phyloP scores from a whole-genome alignment of 306 rosid species.

The Prunus mira region DNA sequence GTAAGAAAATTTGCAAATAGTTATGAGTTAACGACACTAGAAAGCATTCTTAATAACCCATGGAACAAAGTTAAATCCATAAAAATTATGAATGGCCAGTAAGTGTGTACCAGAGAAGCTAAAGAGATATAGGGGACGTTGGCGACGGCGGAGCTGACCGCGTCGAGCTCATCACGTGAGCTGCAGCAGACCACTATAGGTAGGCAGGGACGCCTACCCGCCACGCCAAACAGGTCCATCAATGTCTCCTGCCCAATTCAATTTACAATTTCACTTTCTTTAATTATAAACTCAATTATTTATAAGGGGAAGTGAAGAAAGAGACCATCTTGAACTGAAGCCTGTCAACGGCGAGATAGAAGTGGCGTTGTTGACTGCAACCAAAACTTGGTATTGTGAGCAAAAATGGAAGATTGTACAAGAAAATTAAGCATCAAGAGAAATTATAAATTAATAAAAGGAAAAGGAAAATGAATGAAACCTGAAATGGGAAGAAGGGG shows the following conservation, averaged over 20 bases:
- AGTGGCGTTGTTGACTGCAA: constrained; percentile 71
- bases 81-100: not conserved
- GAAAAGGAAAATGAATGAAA: not conserved
- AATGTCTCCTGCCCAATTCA: constrained; percentile 57
- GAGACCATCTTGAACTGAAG: constrained; percentile 73
- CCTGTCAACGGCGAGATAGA: constrained; percentile 81
- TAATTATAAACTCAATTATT: not conserved
- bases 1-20: too few species aligned
- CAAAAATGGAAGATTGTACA: not conserved
- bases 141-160: constrained; percentile 62
- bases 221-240: constrained; percentile 67
- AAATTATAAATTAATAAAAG: too few species aligned
- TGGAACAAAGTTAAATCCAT: not conserved
- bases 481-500: constrained; percentile 35
- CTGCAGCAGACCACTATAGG: constrained; percentile 80
- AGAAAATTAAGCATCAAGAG: not conserved
- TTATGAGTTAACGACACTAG: too few species aligned
- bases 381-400: not conserved
- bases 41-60: not conserved
- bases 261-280: not conserved
- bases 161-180: constrained; percentile 81
- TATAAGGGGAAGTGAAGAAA: not conserved
- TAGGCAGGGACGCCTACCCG: constrained; percentile 59
- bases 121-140: constrained; percentile 60
- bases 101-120: constrained; percentile 49